Evolutionary conservation across 140 eudicot species (phyloP).

Genomic region (Erigeron philadelphicus): DNA sequence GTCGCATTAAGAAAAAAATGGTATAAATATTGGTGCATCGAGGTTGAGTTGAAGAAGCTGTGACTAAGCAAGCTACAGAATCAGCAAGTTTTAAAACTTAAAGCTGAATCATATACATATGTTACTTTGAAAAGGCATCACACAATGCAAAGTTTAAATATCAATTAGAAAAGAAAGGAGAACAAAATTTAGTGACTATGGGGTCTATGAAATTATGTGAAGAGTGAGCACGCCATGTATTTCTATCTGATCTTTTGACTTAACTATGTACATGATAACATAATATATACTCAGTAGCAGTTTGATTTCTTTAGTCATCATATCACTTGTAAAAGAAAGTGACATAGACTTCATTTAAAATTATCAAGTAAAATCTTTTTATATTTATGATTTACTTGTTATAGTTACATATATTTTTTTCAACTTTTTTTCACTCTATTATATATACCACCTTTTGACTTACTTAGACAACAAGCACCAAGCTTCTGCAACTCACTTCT

Average conservation of each 20-base stretch:
- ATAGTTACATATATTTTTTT: too few species aligned
- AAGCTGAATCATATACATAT: too few species aligned
- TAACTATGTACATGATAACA: background rate
- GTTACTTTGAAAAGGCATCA: too few species aligned
- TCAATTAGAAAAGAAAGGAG: background rate
- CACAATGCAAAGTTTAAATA: too few species aligned
- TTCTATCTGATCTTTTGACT: background rate
- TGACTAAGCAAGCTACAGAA: too few species aligned
- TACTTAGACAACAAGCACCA: conserved; percentile 29
- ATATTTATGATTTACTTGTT: too few species aligned
- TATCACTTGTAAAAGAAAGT: background rate
- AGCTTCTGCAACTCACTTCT: conserved; percentile 24
- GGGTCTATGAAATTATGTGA: conserved; percentile 33
- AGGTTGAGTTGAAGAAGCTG: too few species aligned
- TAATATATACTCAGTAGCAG: background rate
- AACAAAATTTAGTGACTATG: conserved; percentile 15
- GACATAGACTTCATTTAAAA: background rate
- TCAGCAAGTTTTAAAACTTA: too few species aligned
- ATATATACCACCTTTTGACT: conserved; percentile 21
- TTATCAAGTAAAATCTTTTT: background rate
- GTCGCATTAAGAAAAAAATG: too few species aligned
- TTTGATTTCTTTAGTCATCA: background rate
- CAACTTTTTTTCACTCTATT: too few species aligned
- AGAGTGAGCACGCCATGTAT: conserved; percentile 35
- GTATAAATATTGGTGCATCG: too few species aligned